These are phyloP conservation scores for Tulasnella calospora DNA, from an alignment of 768 basidiomycete species.

Conservation along the genomic window DNA sequence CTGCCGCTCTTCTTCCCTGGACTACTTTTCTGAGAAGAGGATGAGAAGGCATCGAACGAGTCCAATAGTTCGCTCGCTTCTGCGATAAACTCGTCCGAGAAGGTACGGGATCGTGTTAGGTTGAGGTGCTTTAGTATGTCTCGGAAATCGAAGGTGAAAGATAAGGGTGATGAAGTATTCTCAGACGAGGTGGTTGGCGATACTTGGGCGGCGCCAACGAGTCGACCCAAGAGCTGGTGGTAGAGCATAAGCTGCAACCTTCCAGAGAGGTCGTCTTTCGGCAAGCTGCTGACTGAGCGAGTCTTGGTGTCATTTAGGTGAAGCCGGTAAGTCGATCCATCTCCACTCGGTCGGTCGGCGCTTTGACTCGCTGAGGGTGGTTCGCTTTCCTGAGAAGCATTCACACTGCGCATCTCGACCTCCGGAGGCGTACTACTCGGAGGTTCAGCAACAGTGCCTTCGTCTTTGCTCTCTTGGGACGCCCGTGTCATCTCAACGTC, in stretches of 20 bases:
- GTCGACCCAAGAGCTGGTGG: constrained; percentile 36
- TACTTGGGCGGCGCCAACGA: constrained; percentile 20
- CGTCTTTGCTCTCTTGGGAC: constrained; percentile 5
- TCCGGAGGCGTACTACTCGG: not conserved
- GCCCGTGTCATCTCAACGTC: constrained; percentile 8
- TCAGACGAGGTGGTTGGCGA: not conserved
- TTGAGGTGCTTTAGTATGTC: not conserved
- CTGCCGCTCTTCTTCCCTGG: not conserved
- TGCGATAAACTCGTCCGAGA: constrained; percentile 20
- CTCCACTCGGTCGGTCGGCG: not conserved
- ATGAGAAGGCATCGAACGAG: not conserved
- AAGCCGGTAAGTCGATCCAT: constrained; percentile 32
- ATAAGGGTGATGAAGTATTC: not conserved
- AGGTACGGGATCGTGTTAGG: not conserved
- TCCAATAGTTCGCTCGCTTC: constrained; percentile 8
- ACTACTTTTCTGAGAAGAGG: not conserved
- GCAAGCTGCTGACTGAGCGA: constrained; percentile 33
- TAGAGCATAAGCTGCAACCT: constrained; percentile 39
- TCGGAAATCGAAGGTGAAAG: constrained; percentile 18
- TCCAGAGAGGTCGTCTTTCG: constrained; percentile 35
- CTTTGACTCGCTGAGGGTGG: not conserved
- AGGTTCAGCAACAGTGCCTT: not conserved
- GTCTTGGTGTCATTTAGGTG: constrained; percentile 40
- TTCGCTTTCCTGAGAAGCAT: not conserved
- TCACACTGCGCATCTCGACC: not conserved